Evolutionary conservation across 306 rosid genomes (phyloP).

Genomic region (Cicer arietinum): DNA sequence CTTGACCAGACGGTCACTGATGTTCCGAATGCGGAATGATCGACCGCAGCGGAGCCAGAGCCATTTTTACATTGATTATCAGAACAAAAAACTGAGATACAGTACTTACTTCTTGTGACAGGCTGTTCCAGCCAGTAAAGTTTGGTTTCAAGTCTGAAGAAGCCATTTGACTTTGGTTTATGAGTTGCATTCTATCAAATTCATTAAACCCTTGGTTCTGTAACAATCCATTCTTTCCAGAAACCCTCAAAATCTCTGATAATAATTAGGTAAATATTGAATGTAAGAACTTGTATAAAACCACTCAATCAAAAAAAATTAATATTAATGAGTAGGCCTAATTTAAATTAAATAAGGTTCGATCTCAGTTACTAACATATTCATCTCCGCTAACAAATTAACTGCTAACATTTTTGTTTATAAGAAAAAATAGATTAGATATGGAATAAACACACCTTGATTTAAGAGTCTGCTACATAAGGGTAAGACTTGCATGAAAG

Average conservation of each 20-base stretch:
- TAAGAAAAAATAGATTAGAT: no score
- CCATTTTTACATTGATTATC: not conserved
- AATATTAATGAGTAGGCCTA: slow-evolving; percentile 9
- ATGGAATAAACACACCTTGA: slow-evolving; percentile 51
- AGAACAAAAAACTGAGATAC: slow-evolving; percentile 21
- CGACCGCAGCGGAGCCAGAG: no score
- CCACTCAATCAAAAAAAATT: slow-evolving; percentile 8
- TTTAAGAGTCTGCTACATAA: slow-evolving; percentile 57
- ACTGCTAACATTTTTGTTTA: no score
- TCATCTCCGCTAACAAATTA: no score
- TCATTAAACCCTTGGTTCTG: slow-evolving; percentile 55
- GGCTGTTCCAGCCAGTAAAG: slow-evolving; percentile 55
- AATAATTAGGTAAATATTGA: not conserved
- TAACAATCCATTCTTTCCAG: slow-evolving; percentile 57
- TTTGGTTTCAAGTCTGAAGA: slow-evolving; percentile 49
- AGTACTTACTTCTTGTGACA: slow-evolving; percentile 55
- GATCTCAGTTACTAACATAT: no score
- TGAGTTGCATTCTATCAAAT: slow-evolving; percentile 50
- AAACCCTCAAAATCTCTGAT: slow-evolving; percentile 57
- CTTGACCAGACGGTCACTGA: no score
- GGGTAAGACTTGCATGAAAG: slow-evolving; percentile 68
- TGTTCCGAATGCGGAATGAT: no score
- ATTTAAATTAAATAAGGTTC: slow-evolving; percentile 31
- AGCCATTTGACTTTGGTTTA: slow-evolving; percentile 50
- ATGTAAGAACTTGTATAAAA: slow-evolving; percentile 26